These are phyloP conservation scores for Mycena metata DNA, from an alignment of 768 basidiomycete species.

Conservation along the genomic window DNA sequence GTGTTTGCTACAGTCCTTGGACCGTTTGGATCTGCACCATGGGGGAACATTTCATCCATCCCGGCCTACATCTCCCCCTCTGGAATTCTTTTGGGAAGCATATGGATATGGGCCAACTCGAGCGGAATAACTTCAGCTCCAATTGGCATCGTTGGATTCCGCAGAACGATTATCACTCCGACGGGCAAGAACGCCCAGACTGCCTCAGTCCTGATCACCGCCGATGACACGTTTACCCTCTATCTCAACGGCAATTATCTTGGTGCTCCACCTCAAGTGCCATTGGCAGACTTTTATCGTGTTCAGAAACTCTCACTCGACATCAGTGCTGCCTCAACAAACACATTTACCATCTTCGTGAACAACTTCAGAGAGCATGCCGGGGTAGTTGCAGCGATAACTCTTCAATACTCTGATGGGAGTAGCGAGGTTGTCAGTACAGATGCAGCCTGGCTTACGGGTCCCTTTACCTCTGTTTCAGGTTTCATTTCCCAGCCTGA, in stretches of 20 bases:
- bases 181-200: slow-evolving; percentile 13
- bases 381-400: slow-evolving; percentile 3
- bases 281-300: too few relatives aligned
- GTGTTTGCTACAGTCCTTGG: not conserved
- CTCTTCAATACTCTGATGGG: not conserved
- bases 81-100: not conserved
- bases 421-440: not conserved
- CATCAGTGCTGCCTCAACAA: not conserved
- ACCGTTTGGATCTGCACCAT: slow-evolving; percentile 14
- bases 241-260: slow-evolving; percentile 23
- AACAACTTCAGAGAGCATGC: too few relatives aligned
- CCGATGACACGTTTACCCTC: slow-evolving; percentile 24
- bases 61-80: not conserved
- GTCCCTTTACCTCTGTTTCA: not conserved
- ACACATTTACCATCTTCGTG: slow-evolving; percentile 6
- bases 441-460: slow-evolving; percentile 16
- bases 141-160: slow-evolving; percentile 23
- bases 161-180: slow-evolving; percentile 21
- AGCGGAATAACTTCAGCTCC: not conserved
- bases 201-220: slow-evolving; percentile 15
- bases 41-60: slow-evolving; percentile 9
- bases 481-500: slow-evolving; percentile 6
- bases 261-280: slow-evolving; percentile 11
- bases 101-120: slow-evolving; percentile 26
- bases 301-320: slow-evolving; percentile 7